Evolutionary conservation across 345 rosid genomes (phyloP).

Genomic region (Cardiospermum halicacabum): DNA sequence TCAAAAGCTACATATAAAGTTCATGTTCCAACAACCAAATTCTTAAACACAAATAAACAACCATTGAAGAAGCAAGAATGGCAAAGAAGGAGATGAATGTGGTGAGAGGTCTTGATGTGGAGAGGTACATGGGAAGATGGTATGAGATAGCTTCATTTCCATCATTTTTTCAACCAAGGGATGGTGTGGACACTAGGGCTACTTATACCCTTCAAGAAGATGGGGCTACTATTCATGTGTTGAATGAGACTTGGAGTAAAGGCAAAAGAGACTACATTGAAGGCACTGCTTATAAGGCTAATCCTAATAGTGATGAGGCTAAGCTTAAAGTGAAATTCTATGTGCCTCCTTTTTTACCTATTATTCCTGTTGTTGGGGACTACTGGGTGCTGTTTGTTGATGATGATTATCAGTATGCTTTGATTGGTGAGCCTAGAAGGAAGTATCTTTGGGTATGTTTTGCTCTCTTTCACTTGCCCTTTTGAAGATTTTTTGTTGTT

Average conservation of each 20-base stretch:
- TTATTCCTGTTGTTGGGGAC: conserved; percentile 72
- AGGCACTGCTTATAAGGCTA: conserved; percentile 71
- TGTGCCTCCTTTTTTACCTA: conserved; percentile 81
- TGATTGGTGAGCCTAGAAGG: conserved; percentile 74
- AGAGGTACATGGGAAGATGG: conserved; percentile 89
- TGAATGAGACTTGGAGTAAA: conserved; percentile 75
- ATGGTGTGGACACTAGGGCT: conserved; percentile 75
- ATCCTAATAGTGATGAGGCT: conserved; percentile 75
- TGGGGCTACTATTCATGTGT: conserved; percentile 69
- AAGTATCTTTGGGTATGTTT: too few relatives aligned
- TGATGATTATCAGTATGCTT: conserved; percentile 54
- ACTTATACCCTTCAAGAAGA: conserved; percentile 69
- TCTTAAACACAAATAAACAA: too few relatives aligned
- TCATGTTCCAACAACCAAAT: too few relatives aligned
- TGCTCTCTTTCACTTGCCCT: too few relatives aligned
- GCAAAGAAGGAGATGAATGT: conserved; percentile 61
- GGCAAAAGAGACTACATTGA: conserved; percentile 66
- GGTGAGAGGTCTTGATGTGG: conserved; percentile 58
- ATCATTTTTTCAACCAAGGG: conserved; percentile 67
- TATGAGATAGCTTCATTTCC: conserved; percentile 92
- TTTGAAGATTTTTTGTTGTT: too few relatives aligned
- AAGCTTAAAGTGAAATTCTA: conserved; percentile 88
- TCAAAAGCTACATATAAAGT: too few relatives aligned
- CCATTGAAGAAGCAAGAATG: conserved; percentile 31
- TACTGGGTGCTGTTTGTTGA: conserved; percentile 81